A percentile compares a stretch with the other conserved stretches of the same genome.
Evolutionary conservation across 2,329 filamentous ascomycete species (phyloP).

Genomic region (Fusarium sp.): DNA sequence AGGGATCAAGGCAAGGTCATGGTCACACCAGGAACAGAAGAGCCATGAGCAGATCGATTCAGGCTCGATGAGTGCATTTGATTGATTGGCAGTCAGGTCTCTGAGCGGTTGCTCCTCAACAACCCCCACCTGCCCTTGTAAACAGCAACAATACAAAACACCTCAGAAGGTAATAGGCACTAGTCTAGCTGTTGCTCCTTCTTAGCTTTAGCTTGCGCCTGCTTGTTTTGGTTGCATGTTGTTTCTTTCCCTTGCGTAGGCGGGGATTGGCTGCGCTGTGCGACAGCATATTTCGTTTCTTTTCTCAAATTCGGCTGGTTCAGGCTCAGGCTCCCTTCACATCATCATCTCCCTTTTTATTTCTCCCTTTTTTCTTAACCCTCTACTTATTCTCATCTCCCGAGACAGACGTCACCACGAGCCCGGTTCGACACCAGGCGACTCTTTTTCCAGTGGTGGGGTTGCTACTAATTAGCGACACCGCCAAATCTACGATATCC

Average conservation of each 20-base stretch:
- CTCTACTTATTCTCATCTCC: slow-evolving; percentile 1
- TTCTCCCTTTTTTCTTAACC: neutral
- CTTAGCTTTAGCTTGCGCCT: slow-evolving; percentile 25
- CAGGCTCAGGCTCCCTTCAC: slow-evolving; percentile 5
- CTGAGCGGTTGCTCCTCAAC: slow-evolving; percentile 42
- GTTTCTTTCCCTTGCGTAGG: slow-evolving; percentile 31
- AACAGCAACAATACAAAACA: slow-evolving; percentile 31
- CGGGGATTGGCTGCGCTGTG: slow-evolving; percentile 32
- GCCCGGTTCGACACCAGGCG: slow-evolving; percentile 25
- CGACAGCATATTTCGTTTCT: slow-evolving; percentile 30
- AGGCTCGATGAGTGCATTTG: slow-evolving; percentile 20
- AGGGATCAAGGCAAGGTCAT: slow-evolving; percentile 25
- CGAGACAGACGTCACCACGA: slow-evolving; percentile 16
- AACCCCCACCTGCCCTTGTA: slow-evolving; percentile 39
- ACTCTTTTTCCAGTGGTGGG: slow-evolving; percentile 39
- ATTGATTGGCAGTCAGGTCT: slow-evolving; percentile 32
- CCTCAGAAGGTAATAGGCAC: slow-evolving; percentile 27
- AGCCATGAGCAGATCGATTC: slow-evolving; percentile 31
- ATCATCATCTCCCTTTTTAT: slow-evolving; percentile 19
- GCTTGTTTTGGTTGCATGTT: slow-evolving; percentile 35
- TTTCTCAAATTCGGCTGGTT: slow-evolving; percentile 10
- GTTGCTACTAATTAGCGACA: slow-evolving; percentile 38
- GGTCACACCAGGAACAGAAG: slow-evolving; percentile 42
- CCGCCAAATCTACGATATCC: slow-evolving; percentile 33
- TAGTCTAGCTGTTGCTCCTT: slow-evolving; percentile 8